These are phyloP conservation scores for Leptosphaerulina australis DNA, from an alignment of 2,329 filamentous ascomycete species.

Conservation along the genomic window DNA sequence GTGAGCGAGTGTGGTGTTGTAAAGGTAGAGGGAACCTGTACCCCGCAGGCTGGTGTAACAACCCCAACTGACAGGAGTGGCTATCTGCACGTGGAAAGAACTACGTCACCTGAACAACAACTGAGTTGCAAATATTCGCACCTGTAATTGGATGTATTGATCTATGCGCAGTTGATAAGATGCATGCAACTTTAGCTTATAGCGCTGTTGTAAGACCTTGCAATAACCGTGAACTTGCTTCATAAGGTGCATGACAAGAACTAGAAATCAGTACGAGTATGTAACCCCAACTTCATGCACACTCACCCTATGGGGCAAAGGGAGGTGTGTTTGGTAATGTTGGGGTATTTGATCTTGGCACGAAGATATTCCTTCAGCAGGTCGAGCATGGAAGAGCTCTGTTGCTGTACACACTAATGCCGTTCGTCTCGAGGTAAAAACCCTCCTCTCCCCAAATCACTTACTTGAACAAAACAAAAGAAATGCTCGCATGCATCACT, in stretches of 20 bases:
- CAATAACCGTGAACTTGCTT: not conserved
- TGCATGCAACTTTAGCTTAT: not conserved
- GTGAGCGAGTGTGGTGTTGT: constrained; percentile 21
- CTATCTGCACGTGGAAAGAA: constrained; percentile 14
- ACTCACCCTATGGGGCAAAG: constrained; percentile 58
- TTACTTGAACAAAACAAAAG: constrained; percentile 16
- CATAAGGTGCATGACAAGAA: not conserved
- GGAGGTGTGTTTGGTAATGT: constrained; percentile 71
- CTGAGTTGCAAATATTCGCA: constrained; percentile 3
- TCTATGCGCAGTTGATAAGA: constrained; percentile 13
- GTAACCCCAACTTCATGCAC: constrained; percentile 70
- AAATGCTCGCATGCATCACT: constrained; percentile 32
- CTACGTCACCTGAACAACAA: constrained; percentile 20
- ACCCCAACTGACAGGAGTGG: constrained; percentile 5
- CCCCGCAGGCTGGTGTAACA: constrained; percentile 22
- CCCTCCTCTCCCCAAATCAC: constrained; percentile 20
- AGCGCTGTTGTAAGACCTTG: not conserved
- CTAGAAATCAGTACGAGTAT: constrained; percentile 42
- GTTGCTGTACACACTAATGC: constrained; percentile 78
- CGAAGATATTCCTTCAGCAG: constrained; percentile 70
- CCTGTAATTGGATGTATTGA: constrained; percentile 12
- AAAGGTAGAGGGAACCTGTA: constrained; percentile 7
- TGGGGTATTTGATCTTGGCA: constrained; percentile 65
- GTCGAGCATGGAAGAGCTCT: constrained; percentile 63
- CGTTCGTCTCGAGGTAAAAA: constrained; percentile 42